These are phyloP conservation scores for Metschnikowia continentalis DNA, from an alignment of 805 yeast genomes.

Conservation along the genomic window DNA sequence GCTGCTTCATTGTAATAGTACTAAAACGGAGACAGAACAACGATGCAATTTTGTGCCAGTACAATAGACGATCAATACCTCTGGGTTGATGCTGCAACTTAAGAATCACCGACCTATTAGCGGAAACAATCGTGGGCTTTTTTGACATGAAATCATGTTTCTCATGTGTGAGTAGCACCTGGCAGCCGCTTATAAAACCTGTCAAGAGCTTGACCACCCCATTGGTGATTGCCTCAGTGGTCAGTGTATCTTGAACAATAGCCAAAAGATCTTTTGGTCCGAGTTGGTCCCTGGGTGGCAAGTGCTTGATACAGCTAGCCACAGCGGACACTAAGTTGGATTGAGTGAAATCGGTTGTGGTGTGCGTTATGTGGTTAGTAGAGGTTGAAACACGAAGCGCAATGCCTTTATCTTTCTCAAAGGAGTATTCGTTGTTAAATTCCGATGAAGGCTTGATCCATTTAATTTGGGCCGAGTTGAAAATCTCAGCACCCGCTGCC, in stretches of 20 bases:
- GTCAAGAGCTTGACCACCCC: slow-evolving; percentile 36
- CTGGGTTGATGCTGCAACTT: slow-evolving; percentile 17
- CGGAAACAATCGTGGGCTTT: slow-evolving; percentile 12
- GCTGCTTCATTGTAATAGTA: slow-evolving; percentile 11
- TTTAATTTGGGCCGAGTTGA: not conserved
- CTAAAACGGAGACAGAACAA: slow-evolving; percentile 50
- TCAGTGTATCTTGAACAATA: slow-evolving; percentile 17
- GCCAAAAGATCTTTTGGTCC: slow-evolving; percentile 22
- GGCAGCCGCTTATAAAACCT: slow-evolving; percentile 34
- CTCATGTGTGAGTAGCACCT: slow-evolving; percentile 18
- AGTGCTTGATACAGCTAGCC: slow-evolving; percentile 48
- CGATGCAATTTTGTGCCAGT: slow-evolving; percentile 37
- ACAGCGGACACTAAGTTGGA: slow-evolving; percentile 49
- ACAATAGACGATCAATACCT: slow-evolving; percentile 19
- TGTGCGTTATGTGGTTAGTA: slow-evolving; percentile 13
- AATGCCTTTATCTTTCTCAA: slow-evolving; percentile 35
- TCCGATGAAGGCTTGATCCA: not conserved
- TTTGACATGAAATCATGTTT: slow-evolving; percentile 12
- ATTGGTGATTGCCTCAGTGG: slow-evolving; percentile 25
- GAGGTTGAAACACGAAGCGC: slow-evolving; percentile 25
- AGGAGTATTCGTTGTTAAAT: slow-evolving; percentile 29
- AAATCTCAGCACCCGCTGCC: not conserved
- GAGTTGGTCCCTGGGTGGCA: slow-evolving; percentile 38
- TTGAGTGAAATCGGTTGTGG: slow-evolving; percentile 40
- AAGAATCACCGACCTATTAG: slow-evolving; percentile 10